Conservation (phyloP, 2,329 filamentous ascomycete genomes). For the Ilyonectria destructans region DNA sequence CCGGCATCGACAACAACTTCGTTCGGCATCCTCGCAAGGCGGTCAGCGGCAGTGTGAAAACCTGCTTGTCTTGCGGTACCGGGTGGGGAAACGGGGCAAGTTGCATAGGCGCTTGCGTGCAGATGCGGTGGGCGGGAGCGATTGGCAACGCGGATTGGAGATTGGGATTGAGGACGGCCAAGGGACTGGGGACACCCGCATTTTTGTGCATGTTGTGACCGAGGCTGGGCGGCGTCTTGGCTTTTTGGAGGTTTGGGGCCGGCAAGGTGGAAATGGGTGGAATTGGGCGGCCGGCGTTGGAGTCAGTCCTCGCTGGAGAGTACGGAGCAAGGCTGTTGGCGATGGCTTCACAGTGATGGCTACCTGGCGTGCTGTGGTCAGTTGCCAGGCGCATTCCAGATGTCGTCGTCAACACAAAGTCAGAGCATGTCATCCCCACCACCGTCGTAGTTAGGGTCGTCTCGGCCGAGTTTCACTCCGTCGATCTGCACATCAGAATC, state of each 20-base stretch:
- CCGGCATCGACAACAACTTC: constrained; percentile 6
- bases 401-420: neutral
- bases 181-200: constrained; percentile 37
- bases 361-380: neutral
- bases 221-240: constrained; percentile 19
- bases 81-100: constrained; percentile 8
- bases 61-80: neutral
- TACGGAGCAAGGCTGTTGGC: neutral
- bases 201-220: constrained; percentile 34
- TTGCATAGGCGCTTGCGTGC: constrained; percentile 26
- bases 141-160: constrained; percentile 26
- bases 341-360: neutral
- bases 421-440: constrained; percentile 5
- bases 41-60: constrained; percentile 26
- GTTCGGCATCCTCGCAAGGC: constrained; percentile 20
- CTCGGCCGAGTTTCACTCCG: constrained; percentile 22
- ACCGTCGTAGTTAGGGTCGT: neutral
- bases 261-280: constrained; percentile 16
- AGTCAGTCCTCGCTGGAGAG: constrained; percentile 9
- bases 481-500: constrained; percentile 23
- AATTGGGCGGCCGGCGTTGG: constrained; percentile 26
- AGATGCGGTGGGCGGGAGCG: constrained; percentile 31
- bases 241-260: constrained; percentile 18
- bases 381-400: neutral
- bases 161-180: constrained; percentile 19